Base-by-base conservation (phyloP, 2,329 filamentous ascomycete genomes). In the Cladophialophora psammophila region DNA sequence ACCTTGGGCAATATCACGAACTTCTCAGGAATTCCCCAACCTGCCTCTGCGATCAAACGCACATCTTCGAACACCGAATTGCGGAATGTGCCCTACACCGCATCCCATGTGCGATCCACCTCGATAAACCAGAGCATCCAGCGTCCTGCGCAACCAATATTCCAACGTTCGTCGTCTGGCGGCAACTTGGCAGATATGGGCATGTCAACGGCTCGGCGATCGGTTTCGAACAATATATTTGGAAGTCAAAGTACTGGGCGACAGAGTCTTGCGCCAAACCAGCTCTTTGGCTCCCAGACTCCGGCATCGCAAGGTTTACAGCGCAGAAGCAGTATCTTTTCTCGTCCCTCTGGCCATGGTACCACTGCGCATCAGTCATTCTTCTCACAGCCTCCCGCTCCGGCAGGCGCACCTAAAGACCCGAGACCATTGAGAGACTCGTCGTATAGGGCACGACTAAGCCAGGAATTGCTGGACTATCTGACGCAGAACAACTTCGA, bases 401-500 rank as follows among this genome's bases (percentile, higher is more conserved):
- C 91, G 3, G 93, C 93, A 1, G 92, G 92, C 66, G 90, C 94
- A 2, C 92, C 93, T 0, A 87, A 89, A 68, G 96, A 99, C 76
- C 94, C 95, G 1, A 88, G 96, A 64, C 91, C 94, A 13, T 82
- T 98, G 61, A 91, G 90, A 75, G 93, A 98, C 76, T 85, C 91
- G 42, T 85, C 86, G 26, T 96, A 91, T 73, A 92, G 96, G 76
- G 85, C 88, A 35, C 88, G 90, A 64, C 94, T 99, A 78, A 92
- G 91, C 7, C 91, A 95, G 73, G 94, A 99, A 75, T 81, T 99
- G 63, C 82, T 96, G 72, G 95, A 99, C 72, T 99, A 96, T 76
- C 86, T 99, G 76, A 90, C 92, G 0, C 90, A 94, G 65, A 90
- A 97, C 78, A 97, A 97, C 76, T 99, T 98, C 75, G 95, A 99